A percentile compares a stretch with the other conserved stretches of the same genome.
Conservation (phyloP, 2,329 filamentous ascomycete species). For the Bipolaris oryzae region DNA sequence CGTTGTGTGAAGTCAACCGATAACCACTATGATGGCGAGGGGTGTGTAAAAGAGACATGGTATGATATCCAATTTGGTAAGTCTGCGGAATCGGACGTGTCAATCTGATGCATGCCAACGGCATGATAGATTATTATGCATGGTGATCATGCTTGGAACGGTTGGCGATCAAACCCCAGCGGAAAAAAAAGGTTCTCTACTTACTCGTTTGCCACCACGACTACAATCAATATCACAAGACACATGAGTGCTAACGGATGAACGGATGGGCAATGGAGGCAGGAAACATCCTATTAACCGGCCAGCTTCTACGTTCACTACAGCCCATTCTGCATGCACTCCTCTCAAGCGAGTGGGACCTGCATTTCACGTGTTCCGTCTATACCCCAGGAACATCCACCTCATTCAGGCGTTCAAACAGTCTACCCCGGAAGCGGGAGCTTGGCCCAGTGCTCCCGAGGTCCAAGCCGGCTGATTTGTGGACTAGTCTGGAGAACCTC, state of each 20-base stretch:
- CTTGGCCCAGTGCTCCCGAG: constrained; percentile 18
- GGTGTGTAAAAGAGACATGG: neutral
- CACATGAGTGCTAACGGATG: neutral
- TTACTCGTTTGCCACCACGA: neutral
- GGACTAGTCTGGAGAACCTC: constrained; percentile 21
- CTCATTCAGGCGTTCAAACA: constrained; percentile 17
- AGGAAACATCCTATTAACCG: constrained; percentile 6
- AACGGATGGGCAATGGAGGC: neutral
- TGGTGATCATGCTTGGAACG: constrained; percentile 6
- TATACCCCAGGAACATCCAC: constrained; percentile 18
- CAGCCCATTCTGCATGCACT: neutral
- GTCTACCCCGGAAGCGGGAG: constrained; percentile 16
- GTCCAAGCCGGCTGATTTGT: constrained; percentile 36
- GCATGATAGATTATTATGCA: constrained; percentile 17
- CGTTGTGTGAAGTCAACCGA: neutral
- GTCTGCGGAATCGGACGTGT: neutral
- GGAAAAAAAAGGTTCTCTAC: constrained; percentile 14
- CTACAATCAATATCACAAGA: neutral
- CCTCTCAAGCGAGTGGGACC: constrained; percentile 17
- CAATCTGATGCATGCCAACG: neutral
- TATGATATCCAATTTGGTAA: neutral
- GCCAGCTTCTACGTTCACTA: neutral
- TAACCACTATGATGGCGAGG: neutral
- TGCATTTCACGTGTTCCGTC: constrained; percentile 21
- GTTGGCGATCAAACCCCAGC: constrained; percentile 7